A percentile compares a stretch with the other conserved stretches of the same genome.
Conservation (phyloP, 352 stramenopile species). For the Nannochloropsis limnetica region DNA sequence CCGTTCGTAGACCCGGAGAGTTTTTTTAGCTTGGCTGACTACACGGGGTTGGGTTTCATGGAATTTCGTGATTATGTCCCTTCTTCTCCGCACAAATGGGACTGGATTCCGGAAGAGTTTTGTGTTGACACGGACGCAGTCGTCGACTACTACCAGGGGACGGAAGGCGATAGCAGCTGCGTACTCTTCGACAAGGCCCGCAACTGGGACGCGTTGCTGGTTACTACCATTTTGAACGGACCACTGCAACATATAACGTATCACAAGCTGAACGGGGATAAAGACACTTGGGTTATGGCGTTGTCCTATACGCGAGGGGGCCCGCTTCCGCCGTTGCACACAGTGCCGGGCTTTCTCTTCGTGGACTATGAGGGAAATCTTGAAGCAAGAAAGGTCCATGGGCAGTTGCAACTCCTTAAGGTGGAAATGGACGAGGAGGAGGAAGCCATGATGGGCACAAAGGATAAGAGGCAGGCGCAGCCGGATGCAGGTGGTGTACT, state of each 20-base stretch:
- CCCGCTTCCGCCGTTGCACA: not conserved
- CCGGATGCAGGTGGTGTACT: not conserved
- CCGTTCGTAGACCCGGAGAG: not conserved
- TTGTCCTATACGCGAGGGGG: not conserved
- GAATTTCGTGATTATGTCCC: slow-evolving; percentile 10
- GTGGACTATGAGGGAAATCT: slow-evolving; percentile 12
- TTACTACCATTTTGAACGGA: not conserved
- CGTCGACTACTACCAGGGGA: not conserved
- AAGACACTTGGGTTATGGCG: slow-evolving; percentile 29
- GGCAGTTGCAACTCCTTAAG: slow-evolving; percentile 19
- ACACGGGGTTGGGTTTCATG: not conserved
- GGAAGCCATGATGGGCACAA: not conserved
- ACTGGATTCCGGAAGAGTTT: slow-evolving; percentile 27
- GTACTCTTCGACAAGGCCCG: slow-evolving; percentile 17
- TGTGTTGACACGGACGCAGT: slow-evolving; percentile 7
- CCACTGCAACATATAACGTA: slow-evolving; percentile 24
- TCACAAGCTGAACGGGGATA: slow-evolving; percentile 7
- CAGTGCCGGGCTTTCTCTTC: not conserved
- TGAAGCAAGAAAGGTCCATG: slow-evolving; percentile 5
- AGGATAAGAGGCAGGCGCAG: not conserved
- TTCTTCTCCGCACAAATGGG: slow-evolving; percentile 29
- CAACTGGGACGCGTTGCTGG: slow-evolving; percentile 14
- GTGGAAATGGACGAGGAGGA: not conserved
- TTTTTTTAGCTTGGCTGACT: slow-evolving; percentile 27
- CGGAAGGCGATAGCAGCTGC: not conserved